Evolutionary conservation across 345 rosid species (phyloP), one percentile per base, ranked within the genome.

Genomic region (Arabidopsis thaliana): DNA sequence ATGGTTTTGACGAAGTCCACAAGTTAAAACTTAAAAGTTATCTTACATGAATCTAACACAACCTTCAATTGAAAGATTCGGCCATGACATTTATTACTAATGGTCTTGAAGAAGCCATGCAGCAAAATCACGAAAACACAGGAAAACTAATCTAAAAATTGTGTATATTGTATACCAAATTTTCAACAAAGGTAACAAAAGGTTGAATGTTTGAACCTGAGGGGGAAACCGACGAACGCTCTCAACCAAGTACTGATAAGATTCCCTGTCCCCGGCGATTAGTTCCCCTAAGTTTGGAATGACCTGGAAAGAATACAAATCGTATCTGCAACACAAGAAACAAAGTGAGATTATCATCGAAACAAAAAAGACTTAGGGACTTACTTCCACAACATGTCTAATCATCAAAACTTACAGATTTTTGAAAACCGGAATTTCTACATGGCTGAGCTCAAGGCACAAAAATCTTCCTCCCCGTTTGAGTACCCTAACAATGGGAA

Each of bases 371-470:
- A 37, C 49, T 69, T 23, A 0, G 4, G 11, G 53, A 57, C 61
- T 42, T 55, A 2, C n/a, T 44, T 61, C 13, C 44, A 44, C 41
- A 22, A 52, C n/a, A 60, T 67, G 22, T 40, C 37, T 44, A 23
- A 14, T 41, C 13, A 41, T 49, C 49, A 22, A 52, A 78, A 84
- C 98, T 88, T 75, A 94, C 97, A 90, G 36, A 66, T 94, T 89
- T 80, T 94, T 94, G 52, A 94, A 90, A 59, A 91, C 44, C 12
- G 97, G 97, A 76, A 85, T 81, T 23, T 95, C 96, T 48, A 92
- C 93, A 41, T 92, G 97, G 85, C 97, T 92, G 58, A 95, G 85
- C 81, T 92, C 97, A 72, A 95, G 93, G 87, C 99, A 95, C 60
- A 92, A 83, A 74, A 95, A 92, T 74, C 98, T 89, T 79, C 99